These are phyloP conservation scores for Piromyces sp. DNA, from an alignment of 192 early-diverging fungal species.

Conservation along the genomic window DNA sequence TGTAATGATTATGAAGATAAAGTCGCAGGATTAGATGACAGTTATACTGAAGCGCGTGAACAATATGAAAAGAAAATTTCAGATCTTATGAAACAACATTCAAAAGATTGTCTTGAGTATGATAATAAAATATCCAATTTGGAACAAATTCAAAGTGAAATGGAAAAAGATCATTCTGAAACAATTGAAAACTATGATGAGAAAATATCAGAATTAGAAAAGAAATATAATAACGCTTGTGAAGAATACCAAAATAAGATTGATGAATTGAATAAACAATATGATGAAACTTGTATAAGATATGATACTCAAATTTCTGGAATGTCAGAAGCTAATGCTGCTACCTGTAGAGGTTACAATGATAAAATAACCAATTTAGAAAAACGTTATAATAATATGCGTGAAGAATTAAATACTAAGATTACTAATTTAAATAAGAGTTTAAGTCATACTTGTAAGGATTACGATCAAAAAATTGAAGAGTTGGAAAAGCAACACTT, in stretches of 20 bases:
- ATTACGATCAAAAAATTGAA: neutral
- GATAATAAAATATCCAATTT: neutral
- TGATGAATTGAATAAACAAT: neutral
- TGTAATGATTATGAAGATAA: neutral
- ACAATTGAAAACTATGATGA: neutral
- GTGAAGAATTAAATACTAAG: neutral
- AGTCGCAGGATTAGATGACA: neutral
- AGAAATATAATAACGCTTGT: neutral
- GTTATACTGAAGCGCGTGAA: neutral
- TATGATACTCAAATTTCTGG: neutral
- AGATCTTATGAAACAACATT: neutral
- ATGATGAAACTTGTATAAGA: neutral
- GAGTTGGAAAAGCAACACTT: neutral
- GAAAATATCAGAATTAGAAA: neutral
- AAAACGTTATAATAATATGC: neutral
- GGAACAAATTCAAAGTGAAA: neutral
- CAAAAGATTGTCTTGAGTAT: neutral
- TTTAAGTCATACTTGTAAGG: neutral
- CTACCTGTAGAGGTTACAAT: neutral
- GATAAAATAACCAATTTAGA: neutral
- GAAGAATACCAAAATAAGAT: neutral
- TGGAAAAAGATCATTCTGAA: neutral
- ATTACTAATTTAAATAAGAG: neutral
- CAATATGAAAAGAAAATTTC: neutral
- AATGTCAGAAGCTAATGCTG: neutral